Base-by-base conservation (phyloP, 2,329 filamentous ascomycete genomes). In the Phialocephala subalpina region DNA sequence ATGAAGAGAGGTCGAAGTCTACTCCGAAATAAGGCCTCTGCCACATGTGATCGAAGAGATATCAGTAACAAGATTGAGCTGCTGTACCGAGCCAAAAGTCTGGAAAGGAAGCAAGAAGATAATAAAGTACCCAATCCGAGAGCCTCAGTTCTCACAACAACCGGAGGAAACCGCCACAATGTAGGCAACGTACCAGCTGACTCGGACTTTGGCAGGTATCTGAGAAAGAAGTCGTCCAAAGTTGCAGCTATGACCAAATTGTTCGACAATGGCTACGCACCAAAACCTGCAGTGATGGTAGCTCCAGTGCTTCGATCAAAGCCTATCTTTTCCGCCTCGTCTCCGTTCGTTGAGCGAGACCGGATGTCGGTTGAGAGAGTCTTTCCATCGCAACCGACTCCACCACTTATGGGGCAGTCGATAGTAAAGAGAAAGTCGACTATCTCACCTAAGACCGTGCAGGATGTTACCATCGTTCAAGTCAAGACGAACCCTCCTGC, bases 51-150 rank as follows among this genome's bases (percentile, higher is more conserved):
- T 33, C 42, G 52, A 40, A 64, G 60, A 49, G 62, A 64, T 3
- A 60, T 73, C 14, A 70, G 69, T 25, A 67, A 70, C 27, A 73
- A 73, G 27, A 70, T 74, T 42, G 70, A 72, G 56, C 68, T 66
- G 7, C 60, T 74, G 5, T 73, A 73, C 36, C 65, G 56, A 36
- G 71, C 66, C 20, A 72, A 68, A 52, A 70, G 64, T 49, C 49
- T 70, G 57, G 70, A 70, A 55, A 66, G 60, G 53, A 63, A 63
- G 38, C 42, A 33, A 20, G 63, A 66, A n/a, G 42, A 61, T 56
- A 12, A 52, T 11, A 3, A 59, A 12, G 25, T n/a, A 53, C 7
- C 29, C 22, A 38, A 57, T 14, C 47, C 49, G 25, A 53, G 18
- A n/a, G 5, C 25, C 7, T 53, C 49, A 33, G 3, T 33, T 33